Conservation (phyloP, 2,329 filamentous ascomycete genomes). For the Botryotinia convoluta region DNA sequence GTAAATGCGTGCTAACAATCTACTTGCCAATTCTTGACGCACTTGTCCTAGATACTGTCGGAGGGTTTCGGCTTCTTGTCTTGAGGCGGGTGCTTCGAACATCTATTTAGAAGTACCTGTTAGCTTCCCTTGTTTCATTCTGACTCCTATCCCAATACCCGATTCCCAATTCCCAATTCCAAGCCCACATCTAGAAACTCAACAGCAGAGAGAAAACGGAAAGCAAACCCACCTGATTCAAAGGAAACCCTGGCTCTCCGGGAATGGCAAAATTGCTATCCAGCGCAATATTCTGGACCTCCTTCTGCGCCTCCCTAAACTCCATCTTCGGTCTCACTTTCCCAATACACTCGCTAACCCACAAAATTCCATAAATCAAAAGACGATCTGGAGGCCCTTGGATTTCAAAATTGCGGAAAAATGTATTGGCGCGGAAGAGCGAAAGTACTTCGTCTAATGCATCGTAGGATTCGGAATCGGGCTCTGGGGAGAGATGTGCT, state of each 20-base stretch:
- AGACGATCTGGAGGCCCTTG: conserved; percentile 92
- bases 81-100: conserved; percentile 82
- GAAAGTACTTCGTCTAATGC: conserved; percentile 90
- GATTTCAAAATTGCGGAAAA: conserved; percentile 99
- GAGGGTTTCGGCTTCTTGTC: conserved; percentile 85
- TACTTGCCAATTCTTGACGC: conserved; percentile 80
- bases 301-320: conserved; percentile 62
- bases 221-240: conserved; percentile 70
- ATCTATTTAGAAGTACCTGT: conserved; percentile 50
- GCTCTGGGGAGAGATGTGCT: conserved; percentile 60
- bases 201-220: neutral
- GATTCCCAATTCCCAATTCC: neutral
- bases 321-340: conserved; percentile 78
- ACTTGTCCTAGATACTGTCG: conserved; percentile 90
- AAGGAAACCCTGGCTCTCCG: conserved; percentile 85
- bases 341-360: conserved; percentile 82
- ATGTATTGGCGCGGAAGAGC: conserved; percentile 95
- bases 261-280: conserved; percentile 93
- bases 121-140: neutral
- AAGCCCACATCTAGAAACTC: neutral
- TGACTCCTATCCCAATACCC: neutral
- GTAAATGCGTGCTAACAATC: conserved; percentile 84
- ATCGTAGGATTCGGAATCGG: conserved; percentile 91
- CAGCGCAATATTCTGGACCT: conserved; percentile 84
- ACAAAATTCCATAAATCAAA: conserved; percentile 94